A percentile compares a stretch with the other conserved stretches of the same genome.
Evolutionary conservation across 441 rosid species (phyloP).

Genomic region (Kokia cookei): DNA sequence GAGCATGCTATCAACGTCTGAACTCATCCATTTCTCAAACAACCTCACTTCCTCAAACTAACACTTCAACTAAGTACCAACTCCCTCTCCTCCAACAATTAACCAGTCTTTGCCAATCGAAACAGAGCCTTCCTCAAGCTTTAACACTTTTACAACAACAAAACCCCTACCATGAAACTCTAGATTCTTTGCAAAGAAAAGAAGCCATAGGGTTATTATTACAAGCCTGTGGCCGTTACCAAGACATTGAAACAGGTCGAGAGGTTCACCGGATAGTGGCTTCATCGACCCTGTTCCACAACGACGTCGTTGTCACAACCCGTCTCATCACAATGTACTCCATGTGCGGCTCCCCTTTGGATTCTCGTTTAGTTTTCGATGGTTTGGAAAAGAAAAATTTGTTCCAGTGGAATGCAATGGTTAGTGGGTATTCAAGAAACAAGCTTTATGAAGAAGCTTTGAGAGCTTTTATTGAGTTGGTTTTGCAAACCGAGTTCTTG

Average conservation of each 20-base stretch:
- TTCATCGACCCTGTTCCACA: conserved; percentile 25
- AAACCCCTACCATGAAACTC: conserved; percentile 11
- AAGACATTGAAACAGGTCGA: conserved; percentile 42
- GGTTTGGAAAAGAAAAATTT: conserved; percentile 37
- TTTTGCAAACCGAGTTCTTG: conserved; percentile 22
- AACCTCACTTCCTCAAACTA: background rate
- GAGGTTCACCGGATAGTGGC: conserved; percentile 40
- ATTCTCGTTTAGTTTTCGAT: conserved; percentile 48
- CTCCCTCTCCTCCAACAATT: conserved; percentile 27
- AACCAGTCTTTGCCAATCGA: conserved; percentile 32
- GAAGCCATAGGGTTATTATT: conserved; percentile 47
- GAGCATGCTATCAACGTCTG: background rate
- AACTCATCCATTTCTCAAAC: conserved; percentile 16
- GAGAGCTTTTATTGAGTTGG: conserved; percentile 40
- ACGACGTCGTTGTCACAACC: conserved; percentile 45
- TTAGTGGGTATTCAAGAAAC: conserved; percentile 56
- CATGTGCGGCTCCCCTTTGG: conserved; percentile 39
- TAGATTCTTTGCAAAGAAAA: conserved; percentile 17
- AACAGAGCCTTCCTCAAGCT: conserved; percentile 32
- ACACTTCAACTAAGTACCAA: conserved; percentile 1
- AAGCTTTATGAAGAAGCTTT: conserved; percentile 38
- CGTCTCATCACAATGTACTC: conserved; percentile 60
- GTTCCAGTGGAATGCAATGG: conserved; percentile 65
- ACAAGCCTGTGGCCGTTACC: conserved; percentile 46
- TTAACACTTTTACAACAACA: conserved; percentile 20